Conservation (phyloP, 495 filamentous ascomycete species). For the Penicillium coffeae region DNA sequence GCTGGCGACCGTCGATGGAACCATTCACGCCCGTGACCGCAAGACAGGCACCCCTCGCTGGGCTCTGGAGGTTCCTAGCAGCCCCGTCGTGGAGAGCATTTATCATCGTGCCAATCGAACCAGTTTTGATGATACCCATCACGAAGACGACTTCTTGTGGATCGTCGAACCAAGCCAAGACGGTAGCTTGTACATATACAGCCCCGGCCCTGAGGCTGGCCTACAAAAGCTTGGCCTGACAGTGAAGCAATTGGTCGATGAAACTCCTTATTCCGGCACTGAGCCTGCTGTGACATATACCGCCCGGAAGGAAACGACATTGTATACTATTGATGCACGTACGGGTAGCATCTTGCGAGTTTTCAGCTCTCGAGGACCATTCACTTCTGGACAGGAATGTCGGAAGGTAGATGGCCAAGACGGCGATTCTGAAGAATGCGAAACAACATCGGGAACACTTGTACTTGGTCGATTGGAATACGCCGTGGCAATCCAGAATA, state of each 20-base stretch:
- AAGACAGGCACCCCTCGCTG: conserved; percentile 78
- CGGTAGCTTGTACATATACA: conserved; percentile 86
- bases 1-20: conserved; percentile 98
- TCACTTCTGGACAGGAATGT: conserved; percentile 47
- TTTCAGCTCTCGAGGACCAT: conserved; percentile 56
- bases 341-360: conserved; percentile 68
- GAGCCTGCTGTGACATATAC: conserved; percentile 74
- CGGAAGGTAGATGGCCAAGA: conserved; percentile 57
- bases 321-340: conserved; percentile 78
- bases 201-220: conserved; percentile 56
- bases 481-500: conserved; percentile 75
- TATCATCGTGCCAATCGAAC: conserved; percentile 74
- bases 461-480: conserved; percentile 85
- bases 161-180: conserved; percentile 90
- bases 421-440: conserved; percentile 66
- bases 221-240: conserved; percentile 64
- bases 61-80: conserved; percentile 71
- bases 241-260: conserved; percentile 74
- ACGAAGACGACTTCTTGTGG: conserved; percentile 86
- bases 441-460: conserved; percentile 64
- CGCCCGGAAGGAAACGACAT: conserved; percentile 72
- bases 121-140: conserved; percentile 49
- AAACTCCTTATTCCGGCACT: conserved; percentile 61
- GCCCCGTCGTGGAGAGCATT: conserved; percentile 84
- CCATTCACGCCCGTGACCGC: conserved; percentile 87